Conservation (phyloP, 805 yeast species). For the Pichia ethanolica region DNA sequence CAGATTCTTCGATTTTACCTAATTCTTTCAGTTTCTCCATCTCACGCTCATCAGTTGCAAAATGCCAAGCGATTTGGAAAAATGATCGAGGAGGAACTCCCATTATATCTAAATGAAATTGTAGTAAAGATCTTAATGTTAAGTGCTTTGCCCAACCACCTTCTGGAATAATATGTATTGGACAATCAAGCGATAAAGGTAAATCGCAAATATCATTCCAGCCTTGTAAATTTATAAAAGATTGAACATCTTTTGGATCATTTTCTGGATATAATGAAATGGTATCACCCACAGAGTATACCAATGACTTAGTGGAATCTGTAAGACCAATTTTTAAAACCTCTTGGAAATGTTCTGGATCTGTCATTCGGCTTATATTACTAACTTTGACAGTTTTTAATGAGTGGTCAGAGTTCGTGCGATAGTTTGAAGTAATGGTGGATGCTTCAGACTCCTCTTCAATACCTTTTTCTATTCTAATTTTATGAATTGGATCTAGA, state of each 20-base stretch:
- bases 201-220: constrained; percentile 71
- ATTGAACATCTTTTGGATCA: constrained; percentile 52
- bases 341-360: constrained; percentile 78
- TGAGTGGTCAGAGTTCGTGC: not conserved
- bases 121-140: constrained; percentile 65
- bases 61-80: constrained; percentile 67
- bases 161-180: constrained; percentile 30
- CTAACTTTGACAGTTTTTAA: constrained; percentile 37
- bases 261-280: constrained; percentile 71
- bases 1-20: constrained; percentile 60
- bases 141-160: constrained; percentile 57
- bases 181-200: constrained; percentile 32
- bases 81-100: constrained; percentile 82
- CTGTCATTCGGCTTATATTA: constrained; percentile 56
- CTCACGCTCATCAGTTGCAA: constrained; percentile 69
- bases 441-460: no score
- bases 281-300: constrained; percentile 74
- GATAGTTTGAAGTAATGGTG: not conserved
- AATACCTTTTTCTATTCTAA: constrained; percentile 10
- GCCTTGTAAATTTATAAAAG: constrained; percentile 57
- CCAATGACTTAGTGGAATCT: constrained; percentile 20
- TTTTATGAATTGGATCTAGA: constrained; percentile 2
- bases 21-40: constrained; percentile 71
- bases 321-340: constrained; percentile 57
- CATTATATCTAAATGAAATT: constrained; percentile 74